Evolutionary conservation across 2,329 filamentous ascomycete genomes (phyloP).

Genomic region (Claviceps pazoutovae): DNA sequence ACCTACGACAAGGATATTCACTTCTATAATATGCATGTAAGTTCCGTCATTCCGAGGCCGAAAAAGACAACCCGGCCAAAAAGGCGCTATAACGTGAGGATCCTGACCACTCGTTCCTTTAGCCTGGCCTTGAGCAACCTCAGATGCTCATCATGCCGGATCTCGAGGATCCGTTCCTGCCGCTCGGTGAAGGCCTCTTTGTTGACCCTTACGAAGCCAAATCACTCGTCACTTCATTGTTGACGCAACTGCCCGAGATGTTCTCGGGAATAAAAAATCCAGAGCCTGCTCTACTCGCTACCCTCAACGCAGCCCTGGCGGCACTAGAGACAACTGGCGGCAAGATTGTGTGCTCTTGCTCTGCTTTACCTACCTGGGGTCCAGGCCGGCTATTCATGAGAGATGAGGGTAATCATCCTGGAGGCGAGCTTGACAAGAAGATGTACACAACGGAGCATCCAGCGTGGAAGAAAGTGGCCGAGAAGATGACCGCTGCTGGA

Average conservation of each 20-base stretch:
- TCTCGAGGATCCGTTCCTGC: slow-evolving; percentile 89
- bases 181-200: slow-evolving; percentile 80
- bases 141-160: slow-evolving; percentile 99
- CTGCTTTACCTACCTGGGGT: slow-evolving; percentile 82
- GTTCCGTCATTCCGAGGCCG: slow-evolving; percentile 20
- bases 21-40: slow-evolving; percentile 86
- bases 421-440: slow-evolving; percentile 83
- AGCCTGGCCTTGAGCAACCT: slow-evolving; percentile 67
- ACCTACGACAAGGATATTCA: slow-evolving; percentile 95
- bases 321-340: slow-evolving; percentile 78
- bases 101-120: neutral
- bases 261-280: slow-evolving; percentile 82
- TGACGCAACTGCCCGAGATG: slow-evolving; percentile 69
- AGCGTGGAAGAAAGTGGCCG: slow-evolving; percentile 71
- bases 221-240: slow-evolving; percentile 73
- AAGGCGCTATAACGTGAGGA: too few species aligned
- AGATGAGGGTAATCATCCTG: slow-evolving; percentile 75
- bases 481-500: slow-evolving; percentile 76
- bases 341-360: slow-evolving; percentile 79
- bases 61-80: neutral
- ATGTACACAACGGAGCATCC: slow-evolving; percentile 83
- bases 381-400: slow-evolving; percentile 74
- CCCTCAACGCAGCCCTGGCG: slow-evolving; percentile 70
- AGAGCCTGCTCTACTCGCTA: slow-evolving; percentile 75
- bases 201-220: slow-evolving; percentile 88